Evolutionary conservation across 108 stramenopile species (phyloP).

Genomic region (Pseudonitzschia pungens): DNA sequence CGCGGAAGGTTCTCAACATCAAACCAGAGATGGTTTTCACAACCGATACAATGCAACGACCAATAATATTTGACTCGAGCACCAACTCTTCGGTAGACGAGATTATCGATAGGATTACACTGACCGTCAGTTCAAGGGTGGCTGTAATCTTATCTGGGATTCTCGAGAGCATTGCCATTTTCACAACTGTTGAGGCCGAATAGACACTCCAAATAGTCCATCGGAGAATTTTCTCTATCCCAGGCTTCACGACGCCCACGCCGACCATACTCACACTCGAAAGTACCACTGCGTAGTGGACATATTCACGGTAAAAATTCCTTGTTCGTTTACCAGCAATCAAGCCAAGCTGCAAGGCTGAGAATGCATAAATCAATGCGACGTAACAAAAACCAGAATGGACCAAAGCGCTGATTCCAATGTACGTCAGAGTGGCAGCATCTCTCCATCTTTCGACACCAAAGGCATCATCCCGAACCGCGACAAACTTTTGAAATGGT

Average conservation of each 20-base stretch:
- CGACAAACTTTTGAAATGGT: slow-evolving; percentile 14
- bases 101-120: not conserved
- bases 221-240: not conserved
- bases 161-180: not conserved
- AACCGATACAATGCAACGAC: slow-evolving; percentile 1
- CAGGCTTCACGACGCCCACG: slow-evolving; percentile 25
- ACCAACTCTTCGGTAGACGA: not conserved
- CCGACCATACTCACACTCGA: slow-evolving; percentile 28
- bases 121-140: slow-evolving; percentile 1
- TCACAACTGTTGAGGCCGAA: not conserved
- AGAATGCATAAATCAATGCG: slow-evolving; percentile 50
- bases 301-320: slow-evolving; percentile 45
- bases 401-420: slow-evolving; percentile 29
- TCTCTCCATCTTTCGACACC: slow-evolving; percentile 9
- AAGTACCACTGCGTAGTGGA: slow-evolving; percentile 31
- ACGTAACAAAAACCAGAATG: slow-evolving; percentile 48
- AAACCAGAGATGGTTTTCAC: not conserved
- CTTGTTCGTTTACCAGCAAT: slow-evolving; percentile 45
- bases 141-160: slow-evolving; percentile 1
- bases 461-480: slow-evolving; percentile 5
- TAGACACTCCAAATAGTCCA: slow-evolving; percentile 28
- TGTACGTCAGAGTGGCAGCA: slow-evolving; percentile 24
- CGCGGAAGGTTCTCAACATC: not conserved
- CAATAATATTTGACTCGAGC: slow-evolving; percentile 25
- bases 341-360: slow-evolving; percentile 43